Conservation (phyloP, 495 filamentous ascomycete genomes). For the Hyaloscypha finlandica region DNA sequence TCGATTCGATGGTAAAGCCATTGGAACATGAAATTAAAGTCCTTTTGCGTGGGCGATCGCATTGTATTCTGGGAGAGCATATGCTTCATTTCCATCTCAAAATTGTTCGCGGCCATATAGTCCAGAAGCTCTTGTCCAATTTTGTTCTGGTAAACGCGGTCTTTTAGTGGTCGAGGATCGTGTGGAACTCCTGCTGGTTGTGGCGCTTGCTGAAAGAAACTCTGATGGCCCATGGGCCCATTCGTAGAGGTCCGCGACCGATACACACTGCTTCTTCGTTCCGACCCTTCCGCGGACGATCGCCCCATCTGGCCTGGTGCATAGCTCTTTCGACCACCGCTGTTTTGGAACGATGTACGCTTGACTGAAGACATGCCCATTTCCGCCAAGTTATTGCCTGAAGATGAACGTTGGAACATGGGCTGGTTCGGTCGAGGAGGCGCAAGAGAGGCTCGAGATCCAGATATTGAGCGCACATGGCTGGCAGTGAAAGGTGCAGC, state of each 20-base stretch:
- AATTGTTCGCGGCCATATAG: constrained; percentile 86
- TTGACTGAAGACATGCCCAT: constrained; percentile 83
- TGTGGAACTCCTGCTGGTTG: constrained; percentile 73
- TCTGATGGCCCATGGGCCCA: constrained; percentile 71
- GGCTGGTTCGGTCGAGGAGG: constrained; percentile 78
- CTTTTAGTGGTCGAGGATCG: constrained; percentile 88
- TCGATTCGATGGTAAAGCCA: constrained; percentile 97
- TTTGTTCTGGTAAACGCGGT: constrained; percentile 73
- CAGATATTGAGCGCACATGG: constrained; percentile 76
- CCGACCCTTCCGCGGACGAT: constrained; percentile 48
- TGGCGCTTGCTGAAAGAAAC: constrained; percentile 87
- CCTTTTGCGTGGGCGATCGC: constrained; percentile 94
- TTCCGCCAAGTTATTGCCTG: constrained; percentile 72
- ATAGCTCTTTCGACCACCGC: constrained; percentile 66
- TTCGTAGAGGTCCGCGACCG: constrained; percentile 60
- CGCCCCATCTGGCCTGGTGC: constrained; percentile 60
- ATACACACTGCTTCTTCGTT: constrained; percentile 87
- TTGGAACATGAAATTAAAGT: constrained; percentile 96
- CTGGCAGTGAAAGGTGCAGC: constrained; percentile 65
- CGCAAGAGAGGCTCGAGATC: constrained; percentile 82
- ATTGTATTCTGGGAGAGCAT: constrained; percentile 82
- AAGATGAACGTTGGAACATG: constrained; percentile 80
- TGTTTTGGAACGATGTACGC: constrained; percentile 74
- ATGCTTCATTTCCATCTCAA: constrained; percentile 97
- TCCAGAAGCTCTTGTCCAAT: constrained; percentile 90